Evolutionary conservation across 2,329 filamentous ascomycete genomes (phyloP), one percentile per base, ranked within the genome.

Genomic region (Madurella fahalii): DNA sequence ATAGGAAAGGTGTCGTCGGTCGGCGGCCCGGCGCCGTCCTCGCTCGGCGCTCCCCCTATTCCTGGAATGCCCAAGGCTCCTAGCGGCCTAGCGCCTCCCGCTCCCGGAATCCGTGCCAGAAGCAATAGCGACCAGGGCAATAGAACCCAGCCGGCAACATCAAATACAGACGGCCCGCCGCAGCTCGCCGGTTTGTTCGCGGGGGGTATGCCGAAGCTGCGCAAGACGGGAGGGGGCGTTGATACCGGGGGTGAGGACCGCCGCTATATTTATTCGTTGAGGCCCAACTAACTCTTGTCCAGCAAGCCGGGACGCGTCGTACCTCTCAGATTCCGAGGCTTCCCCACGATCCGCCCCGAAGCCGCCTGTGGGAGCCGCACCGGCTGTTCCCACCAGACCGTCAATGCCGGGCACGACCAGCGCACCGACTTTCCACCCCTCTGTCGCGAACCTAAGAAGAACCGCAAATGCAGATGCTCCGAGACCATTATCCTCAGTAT

Each of bases 171-270:
- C 18, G 71, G 83, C 17, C 83, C 89, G 46, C 90, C 91, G 11
- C 93, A 96, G 68, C 72, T 97, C 11, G 93, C 78, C 31, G 94
- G 94, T 1, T 71, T 99, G 25, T 96, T 99, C 67, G 90, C 89
- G 1, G 92, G 90, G 37, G 94, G 93, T 39, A 97, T 97, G 83
- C 94, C 94, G 2, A 97, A 96, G 74, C 70, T 99, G 66, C 89
- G 89, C 70, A 96, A 95, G 75, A 81, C 86, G 2, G 88, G 90
- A 53, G 92, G 89, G 46, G 87, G 87, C 40, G 77, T 93, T 56
- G 81, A 90, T 70, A 93, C 89, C 1, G 89, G 85, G 69, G 79
- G 79, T 80, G 65, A 64, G 77, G 53, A 53, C 18, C 2, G 31
- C 1, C n/a, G 25, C 9, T 5, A 3, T 5, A 12, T 9, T n/a